Evolutionary conservation across 2,329 filamentous ascomycete genomes (phyloP), one percentile per base, ranked within the genome.

Genomic region (Graphilbum fragrans): DNA sequence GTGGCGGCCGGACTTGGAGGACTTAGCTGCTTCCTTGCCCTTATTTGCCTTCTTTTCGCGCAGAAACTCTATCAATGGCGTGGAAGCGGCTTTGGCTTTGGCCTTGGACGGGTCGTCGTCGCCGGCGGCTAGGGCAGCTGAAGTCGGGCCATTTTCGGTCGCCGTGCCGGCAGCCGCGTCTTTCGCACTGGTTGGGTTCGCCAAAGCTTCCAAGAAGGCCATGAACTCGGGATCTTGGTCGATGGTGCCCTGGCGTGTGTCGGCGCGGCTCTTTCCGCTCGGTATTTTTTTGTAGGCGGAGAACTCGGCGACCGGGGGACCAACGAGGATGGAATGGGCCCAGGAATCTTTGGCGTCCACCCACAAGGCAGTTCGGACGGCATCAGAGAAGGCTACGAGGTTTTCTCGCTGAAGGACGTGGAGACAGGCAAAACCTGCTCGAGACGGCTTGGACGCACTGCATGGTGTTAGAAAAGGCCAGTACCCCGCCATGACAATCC

Each of bases 191-290:
- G 61, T 59, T 2, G 74, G 74, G 50, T 93, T 86, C 1, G 88
- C 93, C 37, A 96, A 71, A 41, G 76, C 82, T 58, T 93, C 84
- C 8, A 98, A 71, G 57, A 96, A 98, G 21, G 80, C 78, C 66
- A 95, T 93, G 53, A 95, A 98, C 52, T 96, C 92, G 0, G 86
- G 79, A 54, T 98, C 92, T 57, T 94, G 87, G 53, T 98, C 92
- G 50, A 98, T 96, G 3, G 87, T 94, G 41, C 90, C 92, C 58
- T 94, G 86, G 14, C 88, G 80, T 41, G 79, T 77, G 65, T 98
- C 92, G 41, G 77, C 75, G 27, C 86, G 79, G 38, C 76, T 75
- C 57, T 85, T 86, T 29, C 70, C 74, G 45, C 75, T 76, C 2
- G 90, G 86, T 2, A 86, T 74, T 53, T 88, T 88, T 50, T 86